Percentiles rank a stretch among this genome's conserved stretches.
Evolutionary conservation across 495 filamentous ascomycete species (phyloP).

Genomic region (Alectoria sarmentosa): DNA sequence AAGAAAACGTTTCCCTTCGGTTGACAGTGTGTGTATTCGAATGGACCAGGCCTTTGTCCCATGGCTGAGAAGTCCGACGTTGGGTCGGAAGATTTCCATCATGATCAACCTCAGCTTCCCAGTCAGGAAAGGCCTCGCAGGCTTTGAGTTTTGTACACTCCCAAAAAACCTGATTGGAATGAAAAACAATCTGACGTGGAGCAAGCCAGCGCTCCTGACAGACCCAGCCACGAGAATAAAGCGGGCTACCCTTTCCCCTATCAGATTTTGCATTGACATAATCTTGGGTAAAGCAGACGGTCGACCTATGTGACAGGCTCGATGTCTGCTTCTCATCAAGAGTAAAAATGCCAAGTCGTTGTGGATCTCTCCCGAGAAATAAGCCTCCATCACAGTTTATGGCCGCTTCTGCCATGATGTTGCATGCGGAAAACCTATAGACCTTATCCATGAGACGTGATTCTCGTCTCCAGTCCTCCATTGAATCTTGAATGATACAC

Average conservation of each 20-base stretch:
- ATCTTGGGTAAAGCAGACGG: background rate
- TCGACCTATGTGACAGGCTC: slow-evolving; percentile 1
- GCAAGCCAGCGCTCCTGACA: slow-evolving; percentile 33
- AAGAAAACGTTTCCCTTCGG: background rate
- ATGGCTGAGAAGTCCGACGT: background rate
- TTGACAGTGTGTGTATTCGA: background rate
- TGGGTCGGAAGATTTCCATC: background rate
- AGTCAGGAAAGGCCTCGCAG: slow-evolving; percentile 28
- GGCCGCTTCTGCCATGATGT: slow-evolving; percentile 26
- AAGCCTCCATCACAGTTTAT: slow-evolving; percentile 14
- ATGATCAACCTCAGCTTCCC: background rate
- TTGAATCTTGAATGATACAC: slow-evolving; percentile 30
- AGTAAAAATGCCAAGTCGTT: slow-evolving; percentile 5
- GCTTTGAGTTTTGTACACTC: slow-evolving; percentile 27
- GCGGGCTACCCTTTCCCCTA: background rate
- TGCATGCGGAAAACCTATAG: slow-evolving; percentile 26
- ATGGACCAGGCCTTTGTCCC: background rate
- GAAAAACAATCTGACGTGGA: slow-evolving; percentile 29
- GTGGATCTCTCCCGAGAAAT: slow-evolving; percentile 16
- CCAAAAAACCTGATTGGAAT: slow-evolving; percentile 29
- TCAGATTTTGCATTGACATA: background rate
- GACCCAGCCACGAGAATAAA: slow-evolving; percentile 30
- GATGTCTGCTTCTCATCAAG: slow-evolving; percentile 1
- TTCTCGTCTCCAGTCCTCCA: slow-evolving; percentile 29
- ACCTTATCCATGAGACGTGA: slow-evolving; percentile 27